Percentiles rank a stretch among this genome's conserved stretches.
phyloP scores from a whole-genome alignment of 192 early-diverging fungal genomes.

The Mortierella alpina region DNA sequence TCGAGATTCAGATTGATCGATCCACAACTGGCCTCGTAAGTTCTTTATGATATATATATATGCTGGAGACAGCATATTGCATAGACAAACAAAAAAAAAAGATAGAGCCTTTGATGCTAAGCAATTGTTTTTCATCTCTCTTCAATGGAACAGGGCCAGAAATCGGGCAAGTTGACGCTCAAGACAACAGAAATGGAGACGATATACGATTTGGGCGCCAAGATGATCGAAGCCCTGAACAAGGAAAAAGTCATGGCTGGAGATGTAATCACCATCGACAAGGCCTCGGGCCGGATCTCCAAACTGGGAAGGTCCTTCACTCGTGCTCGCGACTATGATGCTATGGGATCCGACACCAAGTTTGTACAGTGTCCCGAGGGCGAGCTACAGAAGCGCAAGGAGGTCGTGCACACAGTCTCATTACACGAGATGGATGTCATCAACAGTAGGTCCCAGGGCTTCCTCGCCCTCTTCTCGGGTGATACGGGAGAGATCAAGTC shows the following conservation, averaged over 20 bases:
- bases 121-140: neutral
- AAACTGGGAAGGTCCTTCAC: conserved; percentile 97
- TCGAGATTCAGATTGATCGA: conserved; percentile 97
- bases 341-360: conserved; percentile 95
- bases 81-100: neutral
- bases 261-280: conserved; percentile 98
- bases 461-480: conserved; percentile 96
- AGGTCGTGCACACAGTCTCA: conserved; percentile 98
- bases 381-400: conserved; percentile 96
- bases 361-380: conserved; percentile 99
- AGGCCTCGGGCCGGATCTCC: conserved; percentile 95
- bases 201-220: conserved; percentile 97
- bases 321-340: conserved; percentile 97
- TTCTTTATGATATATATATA: neutral
- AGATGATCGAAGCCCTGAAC: conserved; percentile 97
- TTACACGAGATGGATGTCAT: conserved; percentile 99
- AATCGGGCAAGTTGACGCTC: conserved; percentile 96
- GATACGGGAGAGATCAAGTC: conserved; percentile 98
- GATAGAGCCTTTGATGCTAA: neutral
- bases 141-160: conserved; percentile 73
- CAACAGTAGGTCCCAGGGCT: conserved; percentile 97
- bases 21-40: conserved; percentile 87
- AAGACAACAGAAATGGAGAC: conserved; percentile 99
- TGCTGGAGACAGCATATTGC: neutral
- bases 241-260: conserved; percentile 98